Evolutionary conservation across 2,329 filamentous ascomycete genomes (phyloP).

Genomic region (Ascosphaera apis): DNA sequence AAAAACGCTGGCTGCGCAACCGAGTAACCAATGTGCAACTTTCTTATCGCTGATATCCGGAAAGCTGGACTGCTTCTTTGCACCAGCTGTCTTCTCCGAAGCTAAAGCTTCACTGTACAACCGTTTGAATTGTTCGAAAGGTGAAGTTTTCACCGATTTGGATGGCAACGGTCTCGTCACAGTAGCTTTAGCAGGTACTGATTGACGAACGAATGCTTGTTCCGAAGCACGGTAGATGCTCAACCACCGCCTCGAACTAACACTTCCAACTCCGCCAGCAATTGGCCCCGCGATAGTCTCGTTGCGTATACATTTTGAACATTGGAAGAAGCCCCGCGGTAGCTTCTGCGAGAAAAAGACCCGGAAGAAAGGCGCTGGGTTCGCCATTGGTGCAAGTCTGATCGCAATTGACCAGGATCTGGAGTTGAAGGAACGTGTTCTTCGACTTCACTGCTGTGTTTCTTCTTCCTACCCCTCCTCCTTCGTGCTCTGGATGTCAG

Average conservation of each 20-base stretch:
- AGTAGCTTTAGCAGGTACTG: neutral
- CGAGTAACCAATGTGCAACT: conserved; percentile 82
- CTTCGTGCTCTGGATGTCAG: too few species aligned
- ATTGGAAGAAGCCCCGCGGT: neutral
- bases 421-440: too few species aligned
- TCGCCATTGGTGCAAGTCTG: neutral
- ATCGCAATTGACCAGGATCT: too few species aligned
- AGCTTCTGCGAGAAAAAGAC: neutral
- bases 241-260: neutral
- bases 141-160: conserved; percentile 7
- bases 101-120: conserved; percentile 2
- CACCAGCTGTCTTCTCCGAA: conserved; percentile 7
- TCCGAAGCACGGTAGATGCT: neutral
- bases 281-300: neutral
- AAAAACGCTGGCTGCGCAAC: conserved; percentile 79
- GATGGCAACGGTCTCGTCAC: neutral
- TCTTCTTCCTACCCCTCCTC: too few species aligned
- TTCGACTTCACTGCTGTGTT: too few species aligned
- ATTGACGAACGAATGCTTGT: neutral
- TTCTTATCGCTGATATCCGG: conserved; percentile 45
- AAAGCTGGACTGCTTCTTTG: conserved; percentile 19
- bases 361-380: neutral
- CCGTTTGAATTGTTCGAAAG: conserved; percentile 6
- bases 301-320: neutral
- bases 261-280: neutral